phyloP scores from a whole-genome alignment of 371 early-diverging fungal species.

The Mucor irregularis region DNA sequence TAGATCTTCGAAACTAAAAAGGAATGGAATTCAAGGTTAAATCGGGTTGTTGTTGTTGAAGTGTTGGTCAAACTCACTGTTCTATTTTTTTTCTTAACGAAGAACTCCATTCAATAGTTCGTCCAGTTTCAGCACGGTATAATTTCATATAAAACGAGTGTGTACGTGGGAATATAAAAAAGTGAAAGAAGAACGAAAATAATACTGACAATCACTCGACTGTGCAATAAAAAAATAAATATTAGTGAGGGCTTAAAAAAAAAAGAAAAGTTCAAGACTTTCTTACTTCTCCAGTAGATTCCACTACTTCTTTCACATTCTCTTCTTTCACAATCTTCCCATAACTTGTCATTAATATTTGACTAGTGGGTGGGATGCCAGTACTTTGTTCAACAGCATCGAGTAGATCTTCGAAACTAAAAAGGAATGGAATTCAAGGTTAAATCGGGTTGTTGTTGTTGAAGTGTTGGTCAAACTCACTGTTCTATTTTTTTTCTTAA shows the following conservation, averaged over 20 bases:
- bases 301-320: conserved; percentile 49
- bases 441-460: too few relatives aligned
- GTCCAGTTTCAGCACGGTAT: conserved; percentile 67
- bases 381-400: conserved; percentile 47
- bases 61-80: conserved; percentile 35
- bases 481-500: conserved; percentile 14
- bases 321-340: conserved; percentile 56
- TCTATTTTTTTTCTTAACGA: conserved; percentile 7
- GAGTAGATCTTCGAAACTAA: conserved; percentile 46
- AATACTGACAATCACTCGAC: background rate
- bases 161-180: background rate
- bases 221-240: background rate
- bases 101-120: conserved; percentile 38
- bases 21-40: background rate
- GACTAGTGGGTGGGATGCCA: conserved; percentile 49
- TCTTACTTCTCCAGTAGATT: conserved; percentile 56
- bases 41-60: too few relatives aligned
- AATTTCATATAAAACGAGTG: conserved; percentile 46
- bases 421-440: background rate
- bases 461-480: conserved; percentile 18
- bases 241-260: too few relatives aligned
- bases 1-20: conserved; percentile 39
- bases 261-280: too few relatives aligned
- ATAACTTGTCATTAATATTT: conserved; percentile 65
- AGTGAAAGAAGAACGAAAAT: background rate